Conservation (phyloP, 2,329 filamentous ascomycete species). For the Cladophialophora carrionii region DNA sequence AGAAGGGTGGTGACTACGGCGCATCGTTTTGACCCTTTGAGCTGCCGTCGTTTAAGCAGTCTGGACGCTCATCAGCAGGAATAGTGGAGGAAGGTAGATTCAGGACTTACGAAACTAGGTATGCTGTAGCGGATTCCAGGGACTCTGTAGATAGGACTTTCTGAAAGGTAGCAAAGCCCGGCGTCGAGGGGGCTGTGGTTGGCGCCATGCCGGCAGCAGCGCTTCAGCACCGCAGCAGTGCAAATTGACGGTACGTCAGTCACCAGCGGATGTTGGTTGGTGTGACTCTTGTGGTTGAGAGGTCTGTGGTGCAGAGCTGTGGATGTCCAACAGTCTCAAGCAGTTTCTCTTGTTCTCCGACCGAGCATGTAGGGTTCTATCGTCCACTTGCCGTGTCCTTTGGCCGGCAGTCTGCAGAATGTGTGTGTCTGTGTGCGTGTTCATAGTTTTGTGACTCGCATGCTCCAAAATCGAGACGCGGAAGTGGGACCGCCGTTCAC, state of each 20-base stretch:
- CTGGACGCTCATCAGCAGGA: conserved; percentile 50
- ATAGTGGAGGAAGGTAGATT: not conserved
- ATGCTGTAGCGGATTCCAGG: conserved; percentile 79
- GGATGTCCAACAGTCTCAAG: not conserved
- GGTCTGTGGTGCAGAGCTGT: not conserved
- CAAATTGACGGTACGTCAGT: not conserved
- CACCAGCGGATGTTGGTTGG: not conserved
- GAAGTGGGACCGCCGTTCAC: not conserved
- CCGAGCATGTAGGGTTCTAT: not conserved
- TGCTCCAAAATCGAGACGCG: conserved; percentile 13
- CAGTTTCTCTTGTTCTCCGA: not conserved
- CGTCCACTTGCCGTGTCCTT: not conserved
- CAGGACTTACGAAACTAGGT: conserved; percentile 30
- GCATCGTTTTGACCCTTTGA: conserved; percentile 82
- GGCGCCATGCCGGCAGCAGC: conserved; percentile 28
- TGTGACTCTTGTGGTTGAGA: not conserved
- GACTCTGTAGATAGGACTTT: conserved; percentile 75
- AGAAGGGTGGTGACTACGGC: conserved; percentile 90
- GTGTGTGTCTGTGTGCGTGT: not conserved
- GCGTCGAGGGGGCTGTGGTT: conserved; percentile 49
- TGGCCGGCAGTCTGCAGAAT: not conserved
- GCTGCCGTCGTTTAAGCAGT: conserved; percentile 87
- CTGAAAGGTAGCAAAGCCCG: conserved; percentile 76
- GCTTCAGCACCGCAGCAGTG: not conserved
- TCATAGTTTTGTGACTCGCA: not conserved